Evolutionary conservation across 1,284 basidiomycete genomes (phyloP).

Genomic region (Rhodofomes roseus): DNA sequence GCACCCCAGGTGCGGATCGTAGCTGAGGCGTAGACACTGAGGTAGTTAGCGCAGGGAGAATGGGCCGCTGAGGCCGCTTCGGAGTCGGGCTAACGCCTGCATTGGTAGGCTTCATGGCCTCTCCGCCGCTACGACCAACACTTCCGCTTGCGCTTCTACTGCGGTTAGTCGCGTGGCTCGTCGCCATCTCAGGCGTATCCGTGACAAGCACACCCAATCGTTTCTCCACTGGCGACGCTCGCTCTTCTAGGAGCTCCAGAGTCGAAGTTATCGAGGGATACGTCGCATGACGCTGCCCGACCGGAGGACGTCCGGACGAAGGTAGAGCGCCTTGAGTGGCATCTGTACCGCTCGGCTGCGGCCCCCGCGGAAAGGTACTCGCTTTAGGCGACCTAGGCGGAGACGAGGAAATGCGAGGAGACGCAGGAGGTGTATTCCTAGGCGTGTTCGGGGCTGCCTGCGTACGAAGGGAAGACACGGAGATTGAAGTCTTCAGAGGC

Average conservation of each 20-base stretch:
- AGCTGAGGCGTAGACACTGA: constrained; percentile 28
- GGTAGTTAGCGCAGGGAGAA: constrained; percentile 22
- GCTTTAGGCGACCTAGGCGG: constrained; percentile 12
- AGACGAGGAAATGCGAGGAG: constrained; percentile 11
- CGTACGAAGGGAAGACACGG: neutral
- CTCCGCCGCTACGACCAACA: constrained; percentile 11
- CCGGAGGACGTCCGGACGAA: neutral
- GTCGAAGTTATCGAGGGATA: constrained; percentile 31
- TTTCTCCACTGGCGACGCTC: constrained; percentile 23
- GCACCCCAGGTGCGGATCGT: constrained; percentile 22
- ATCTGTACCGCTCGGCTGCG: constrained; percentile 7
- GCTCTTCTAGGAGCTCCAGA: constrained; percentile 26
- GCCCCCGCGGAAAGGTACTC: constrained; percentile 12
- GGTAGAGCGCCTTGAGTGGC: constrained; percentile 3
- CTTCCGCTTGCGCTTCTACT: constrained; percentile 10
- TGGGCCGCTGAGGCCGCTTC: constrained; percentile 19
- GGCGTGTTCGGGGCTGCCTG: neutral
- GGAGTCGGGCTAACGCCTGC: constrained; percentile 11
- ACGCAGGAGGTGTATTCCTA: constrained; percentile 15
- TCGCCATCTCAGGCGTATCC: constrained; percentile 5
- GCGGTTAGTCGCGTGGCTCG: neutral
- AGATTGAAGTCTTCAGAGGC: neutral
- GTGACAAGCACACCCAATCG: constrained; percentile 24
- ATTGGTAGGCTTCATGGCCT: neutral
- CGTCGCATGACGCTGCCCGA: constrained; percentile 20